phyloP scores from a whole-genome alignment of 306 rosid species.

The Neltuma alba region DNA sequence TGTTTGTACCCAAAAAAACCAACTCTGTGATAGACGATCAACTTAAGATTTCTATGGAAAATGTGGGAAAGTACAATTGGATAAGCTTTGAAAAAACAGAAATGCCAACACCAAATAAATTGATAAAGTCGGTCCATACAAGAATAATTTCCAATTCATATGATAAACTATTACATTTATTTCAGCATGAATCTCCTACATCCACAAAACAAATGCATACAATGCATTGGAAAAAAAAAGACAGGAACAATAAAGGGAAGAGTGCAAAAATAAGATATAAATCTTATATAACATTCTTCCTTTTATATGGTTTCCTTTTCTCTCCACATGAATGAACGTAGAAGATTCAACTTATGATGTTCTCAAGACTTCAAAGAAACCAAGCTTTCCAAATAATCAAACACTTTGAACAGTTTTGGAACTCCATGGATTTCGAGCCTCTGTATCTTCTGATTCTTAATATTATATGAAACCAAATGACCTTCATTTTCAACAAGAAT shows the following conservation, averaged over 20 bases:
- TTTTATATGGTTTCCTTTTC: neutral
- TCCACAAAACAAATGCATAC: neutral
- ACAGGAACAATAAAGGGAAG: neutral
- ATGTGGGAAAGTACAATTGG: neutral
- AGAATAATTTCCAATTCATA: neutral
- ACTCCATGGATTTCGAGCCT: neutral
- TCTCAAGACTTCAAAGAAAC: neutral
- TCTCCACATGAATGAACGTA: neutral
- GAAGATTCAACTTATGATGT: neutral
- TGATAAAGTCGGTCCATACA: neutral
- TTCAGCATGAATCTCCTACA: neutral
- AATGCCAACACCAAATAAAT: neutral
- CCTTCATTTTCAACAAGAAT: constrained; percentile 9
- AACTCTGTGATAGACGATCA: neutral
- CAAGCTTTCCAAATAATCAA: constrained; percentile 10
- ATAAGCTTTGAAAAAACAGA: neutral
- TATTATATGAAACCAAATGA: neutral
- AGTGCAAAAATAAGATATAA: neutral
- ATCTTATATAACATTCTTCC: neutral
- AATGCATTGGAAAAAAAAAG: neutral
- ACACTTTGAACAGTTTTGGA: neutral
- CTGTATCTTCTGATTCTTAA: neutral
- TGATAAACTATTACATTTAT: neutral
- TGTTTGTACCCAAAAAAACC: no score
- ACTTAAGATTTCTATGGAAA: neutral